These are phyloP conservation scores for Nematodospora anomalae DNA, from an alignment of 1,139 yeast species.

Conservation along the genomic window DNA sequence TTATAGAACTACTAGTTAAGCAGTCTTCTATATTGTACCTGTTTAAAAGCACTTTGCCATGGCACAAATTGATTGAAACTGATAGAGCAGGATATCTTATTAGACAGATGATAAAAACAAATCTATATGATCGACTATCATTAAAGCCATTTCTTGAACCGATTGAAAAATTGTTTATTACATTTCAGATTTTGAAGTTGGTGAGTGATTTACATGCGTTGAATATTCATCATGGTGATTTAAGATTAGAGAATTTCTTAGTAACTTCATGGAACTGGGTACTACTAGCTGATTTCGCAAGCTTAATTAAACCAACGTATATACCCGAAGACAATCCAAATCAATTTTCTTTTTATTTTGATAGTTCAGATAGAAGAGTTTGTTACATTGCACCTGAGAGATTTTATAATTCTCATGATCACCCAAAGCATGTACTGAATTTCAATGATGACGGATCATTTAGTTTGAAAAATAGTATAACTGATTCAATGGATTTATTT, in stretches of 20 bases:
- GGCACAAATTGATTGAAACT: slow-evolving; percentile 74
- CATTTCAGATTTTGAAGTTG: slow-evolving; percentile 70
- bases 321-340: slow-evolving; percentile 94
- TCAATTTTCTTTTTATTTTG: slow-evolving; percentile 90
- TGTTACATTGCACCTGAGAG: slow-evolving; percentile 97
- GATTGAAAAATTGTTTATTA: slow-evolving; percentile 80
- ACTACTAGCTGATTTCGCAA: slow-evolving; percentile 77
- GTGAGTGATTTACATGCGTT: slow-evolving; percentile 62
- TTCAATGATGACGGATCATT: slow-evolving; percentile 31
- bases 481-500: slow-evolving; percentile 81
- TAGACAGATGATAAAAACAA: slow-evolving; percentile 76
- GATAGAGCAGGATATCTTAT: slow-evolving; percentile 90
- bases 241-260: slow-evolving; percentile 84
- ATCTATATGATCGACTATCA: slow-evolving; percentile 82
- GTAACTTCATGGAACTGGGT: slow-evolving; percentile 92
- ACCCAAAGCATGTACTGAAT: slow-evolving; percentile 18
- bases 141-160: slow-evolving; percentile 84
- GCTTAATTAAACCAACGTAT: slow-evolving; percentile 72
- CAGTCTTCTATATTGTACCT: slow-evolving; percentile 43
- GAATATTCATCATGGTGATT: slow-evolving; percentile 80
- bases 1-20: slow-evolving; percentile 34
- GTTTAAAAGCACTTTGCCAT: slow-evolving; percentile 68
- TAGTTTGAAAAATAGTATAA: slow-evolving; percentile 36
- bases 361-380: slow-evolving; percentile 79
- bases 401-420: slow-evolving; percentile 45